Evolutionary conservation across 78 protist genomes (phyloP).

Genomic region (Dictyostelium intermedium): DNA sequence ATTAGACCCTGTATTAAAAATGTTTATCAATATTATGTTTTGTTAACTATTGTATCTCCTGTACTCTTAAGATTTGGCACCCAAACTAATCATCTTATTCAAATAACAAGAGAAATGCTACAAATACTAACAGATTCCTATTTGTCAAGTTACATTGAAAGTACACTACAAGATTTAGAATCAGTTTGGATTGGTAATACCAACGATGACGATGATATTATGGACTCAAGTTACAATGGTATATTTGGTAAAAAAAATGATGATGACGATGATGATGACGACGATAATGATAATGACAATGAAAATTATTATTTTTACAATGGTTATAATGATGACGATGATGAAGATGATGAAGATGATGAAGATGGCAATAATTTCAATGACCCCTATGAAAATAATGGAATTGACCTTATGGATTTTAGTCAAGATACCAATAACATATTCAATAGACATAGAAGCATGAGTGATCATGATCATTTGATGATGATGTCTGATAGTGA

Average conservation of each 20-base stretch:
- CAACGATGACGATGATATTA: not conserved
- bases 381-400: not conserved
- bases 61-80: constrained; percentile 1
- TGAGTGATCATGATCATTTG: not conserved
- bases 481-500: not conserved
- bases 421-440: not conserved
- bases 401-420: not conserved
- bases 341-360: not conserved
- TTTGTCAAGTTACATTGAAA: not conserved
- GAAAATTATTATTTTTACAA: not conserved
- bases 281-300: not conserved
- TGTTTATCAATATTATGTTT: not conserved
- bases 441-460: not conserved
- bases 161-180: not conserved
- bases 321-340: not conserved
- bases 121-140: not conserved
- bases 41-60: not conserved
- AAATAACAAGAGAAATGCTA: not conserved
- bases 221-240: not conserved
- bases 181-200: not conserved
- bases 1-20: not conserved
- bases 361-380: not conserved
- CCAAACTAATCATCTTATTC: not conserved
- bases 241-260: not conserved
- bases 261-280: not conserved